Conservation (phyloP, 1,284 basidiomycete species). For the Cutaneotrichosporon sp. region DNA sequence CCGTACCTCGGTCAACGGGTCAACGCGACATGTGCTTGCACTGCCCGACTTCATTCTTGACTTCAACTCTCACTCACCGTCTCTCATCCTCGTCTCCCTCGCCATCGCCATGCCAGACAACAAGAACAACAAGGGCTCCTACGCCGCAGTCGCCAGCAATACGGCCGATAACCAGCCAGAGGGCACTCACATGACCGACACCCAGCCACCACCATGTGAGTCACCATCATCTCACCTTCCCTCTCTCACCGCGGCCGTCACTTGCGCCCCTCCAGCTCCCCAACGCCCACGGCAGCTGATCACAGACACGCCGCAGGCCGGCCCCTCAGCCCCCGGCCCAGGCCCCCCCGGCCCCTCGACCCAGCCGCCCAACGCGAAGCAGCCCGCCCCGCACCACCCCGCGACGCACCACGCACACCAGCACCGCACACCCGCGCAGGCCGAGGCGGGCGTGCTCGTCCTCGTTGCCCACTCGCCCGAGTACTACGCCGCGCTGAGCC, state of each 20-base stretch:
- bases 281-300: too few relatives aligned
- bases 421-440: background rate
- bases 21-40: too few relatives aligned
- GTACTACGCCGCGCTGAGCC: slow-evolving; percentile 27
- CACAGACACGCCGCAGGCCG: background rate
- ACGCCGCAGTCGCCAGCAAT: slow-evolving; percentile 12
- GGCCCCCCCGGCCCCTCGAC: background rate
- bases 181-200: background rate
- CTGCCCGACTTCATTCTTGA: background rate
- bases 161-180: slow-evolving; percentile 13
- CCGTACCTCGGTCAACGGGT: too few relatives aligned
- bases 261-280: too few relatives aligned
- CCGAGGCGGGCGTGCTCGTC: slow-evolving; percentile 16
- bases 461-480: slow-evolving; percentile 13
- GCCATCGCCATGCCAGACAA: slow-evolving; percentile 2
- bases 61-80: background rate
- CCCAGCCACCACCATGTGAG: slow-evolving; percentile 16
- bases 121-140: slow-evolving; percentile 10
- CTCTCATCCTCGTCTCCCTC: too few relatives aligned
- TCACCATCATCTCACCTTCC: background rate
- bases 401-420: background rate
- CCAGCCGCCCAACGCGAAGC: background rate
- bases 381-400: background rate
- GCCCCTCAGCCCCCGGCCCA: background rate
- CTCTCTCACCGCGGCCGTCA: too few relatives aligned